These are phyloP conservation scores for Dictyostelium intermedium DNA, from an alignment of 78 protist genomes.

Conservation along the genomic window DNA sequence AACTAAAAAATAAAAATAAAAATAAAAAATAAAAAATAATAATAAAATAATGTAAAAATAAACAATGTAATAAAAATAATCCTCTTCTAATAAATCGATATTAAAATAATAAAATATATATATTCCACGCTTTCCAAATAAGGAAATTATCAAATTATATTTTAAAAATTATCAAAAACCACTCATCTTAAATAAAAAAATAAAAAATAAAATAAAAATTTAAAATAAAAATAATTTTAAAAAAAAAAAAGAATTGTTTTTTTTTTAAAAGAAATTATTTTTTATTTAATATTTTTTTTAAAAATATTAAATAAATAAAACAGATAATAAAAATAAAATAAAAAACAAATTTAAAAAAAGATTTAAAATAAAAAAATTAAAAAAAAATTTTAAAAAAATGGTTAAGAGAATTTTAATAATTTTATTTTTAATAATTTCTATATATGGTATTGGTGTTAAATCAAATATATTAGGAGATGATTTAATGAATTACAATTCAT, in stretches of 20 bases:
- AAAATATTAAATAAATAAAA: neutral
- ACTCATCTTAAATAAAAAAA: neutral
- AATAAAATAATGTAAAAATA: neutral
- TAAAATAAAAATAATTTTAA: neutral
- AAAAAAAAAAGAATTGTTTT: neutral
- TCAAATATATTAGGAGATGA: neutral
- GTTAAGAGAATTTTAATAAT: neutral
- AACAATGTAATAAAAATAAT: neutral
- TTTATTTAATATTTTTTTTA: neutral
- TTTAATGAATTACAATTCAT: neutral
- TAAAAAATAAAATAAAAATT: neutral
- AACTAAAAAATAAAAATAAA: neutral
- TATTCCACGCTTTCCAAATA: neutral
- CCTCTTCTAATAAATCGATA: neutral
- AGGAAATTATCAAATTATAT: neutral
- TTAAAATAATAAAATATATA: neutral
- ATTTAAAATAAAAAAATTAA: neutral
- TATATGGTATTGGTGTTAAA: neutral
- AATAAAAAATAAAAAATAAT: neutral
- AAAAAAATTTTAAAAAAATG: neutral
- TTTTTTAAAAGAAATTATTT: too few relatives aligned
- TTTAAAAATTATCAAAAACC: neutral
- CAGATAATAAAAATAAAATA: neutral
- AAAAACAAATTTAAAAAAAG: neutral
- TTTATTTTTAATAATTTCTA: neutral